Percentiles rank a stretch among this genome's conserved stretches.
phyloP scores from a whole-genome alignment of 2,329 filamentous ascomycete species.

The Penicillium vulpinum region DNA sequence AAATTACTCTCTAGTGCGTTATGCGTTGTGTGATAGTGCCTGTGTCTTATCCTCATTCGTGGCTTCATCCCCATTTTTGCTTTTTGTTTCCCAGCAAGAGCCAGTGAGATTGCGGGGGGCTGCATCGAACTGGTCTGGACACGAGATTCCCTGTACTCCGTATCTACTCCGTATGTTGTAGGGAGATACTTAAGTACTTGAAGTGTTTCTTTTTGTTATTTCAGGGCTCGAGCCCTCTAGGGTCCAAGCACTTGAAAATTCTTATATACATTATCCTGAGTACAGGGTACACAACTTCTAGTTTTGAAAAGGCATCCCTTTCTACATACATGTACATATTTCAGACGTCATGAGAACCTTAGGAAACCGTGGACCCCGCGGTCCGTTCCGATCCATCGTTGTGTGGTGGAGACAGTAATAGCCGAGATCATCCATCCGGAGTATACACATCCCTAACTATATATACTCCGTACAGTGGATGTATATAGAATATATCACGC shows the following conservation, averaged over 20 bases:
- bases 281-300: not conserved
- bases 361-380: slow-evolving; percentile 10
- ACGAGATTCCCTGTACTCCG: slow-evolving; percentile 5
- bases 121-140: slow-evolving; percentile 18
- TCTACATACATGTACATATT: not conserved
- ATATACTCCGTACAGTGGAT: too few relatives aligned
- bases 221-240: slow-evolving; percentile 1
- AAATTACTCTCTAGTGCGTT: not conserved
- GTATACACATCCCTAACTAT: too few relatives aligned
- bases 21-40: not conserved
- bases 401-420: not conserved
- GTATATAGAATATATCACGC: not conserved
- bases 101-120: slow-evolving; percentile 15
- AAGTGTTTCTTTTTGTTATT: not conserved
- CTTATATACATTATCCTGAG: not conserved
- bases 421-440: too few relatives aligned
- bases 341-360: not conserved
- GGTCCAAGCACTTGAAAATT: not conserved
- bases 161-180: not conserved
- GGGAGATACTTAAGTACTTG: not conserved
- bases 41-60: slow-evolving; percentile 21
- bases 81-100: not conserved
- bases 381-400: slow-evolving; percentile 10
- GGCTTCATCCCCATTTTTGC: not conserved
- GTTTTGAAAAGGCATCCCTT: not conserved